Evolutionary conservation across 148 eudicot genomes (phyloP).

Genomic region (Vaccinium corymbosum): DNA sequence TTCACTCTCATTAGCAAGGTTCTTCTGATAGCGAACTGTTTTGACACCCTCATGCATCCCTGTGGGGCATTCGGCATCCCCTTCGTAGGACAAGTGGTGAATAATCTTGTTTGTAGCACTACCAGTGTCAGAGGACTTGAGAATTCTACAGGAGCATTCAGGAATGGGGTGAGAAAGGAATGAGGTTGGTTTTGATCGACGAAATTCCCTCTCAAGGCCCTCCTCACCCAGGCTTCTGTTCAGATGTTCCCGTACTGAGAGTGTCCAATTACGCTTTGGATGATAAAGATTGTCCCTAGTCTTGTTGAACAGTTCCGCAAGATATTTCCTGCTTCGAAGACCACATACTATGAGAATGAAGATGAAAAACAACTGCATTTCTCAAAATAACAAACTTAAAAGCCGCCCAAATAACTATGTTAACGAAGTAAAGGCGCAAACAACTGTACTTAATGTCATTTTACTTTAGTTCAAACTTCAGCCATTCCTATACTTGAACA

Average conservation of each 20-base stretch:
- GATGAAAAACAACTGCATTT: neutral
- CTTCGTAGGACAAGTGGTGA: slow-evolving; percentile 23
- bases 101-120: slow-evolving; percentile 16
- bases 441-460: neutral
- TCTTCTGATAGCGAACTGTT: slow-evolving; percentile 31
- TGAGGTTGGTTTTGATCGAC: slow-evolving; percentile 43
- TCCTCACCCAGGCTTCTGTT: slow-evolving; percentile 69
- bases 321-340: slow-evolving; percentile 54
- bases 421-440: neutral
- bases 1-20: slow-evolving; percentile 34
- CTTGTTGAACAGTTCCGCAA: slow-evolving; percentile 56
- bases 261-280: slow-evolving; percentile 75
- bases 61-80: slow-evolving; percentile 59
- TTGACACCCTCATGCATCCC: slow-evolving; percentile 47
- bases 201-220: slow-evolving; percentile 54
- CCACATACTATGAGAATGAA: slow-evolving; percentile 6
- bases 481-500: neutral
- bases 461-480: neutral
- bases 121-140: slow-evolving; percentile 33
- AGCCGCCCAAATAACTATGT: slow-evolving; percentile 3
- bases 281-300: slow-evolving; percentile 57
- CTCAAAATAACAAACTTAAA: neutral
- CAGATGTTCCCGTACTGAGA: slow-evolving; percentile 68
- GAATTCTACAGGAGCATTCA: slow-evolving; percentile 75
- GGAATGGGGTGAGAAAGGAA: slow-evolving; percentile 85